Evolutionary conservation across 2,329 filamentous ascomycete species (phyloP).

Genomic region (Colletotrichum kahawae): DNA sequence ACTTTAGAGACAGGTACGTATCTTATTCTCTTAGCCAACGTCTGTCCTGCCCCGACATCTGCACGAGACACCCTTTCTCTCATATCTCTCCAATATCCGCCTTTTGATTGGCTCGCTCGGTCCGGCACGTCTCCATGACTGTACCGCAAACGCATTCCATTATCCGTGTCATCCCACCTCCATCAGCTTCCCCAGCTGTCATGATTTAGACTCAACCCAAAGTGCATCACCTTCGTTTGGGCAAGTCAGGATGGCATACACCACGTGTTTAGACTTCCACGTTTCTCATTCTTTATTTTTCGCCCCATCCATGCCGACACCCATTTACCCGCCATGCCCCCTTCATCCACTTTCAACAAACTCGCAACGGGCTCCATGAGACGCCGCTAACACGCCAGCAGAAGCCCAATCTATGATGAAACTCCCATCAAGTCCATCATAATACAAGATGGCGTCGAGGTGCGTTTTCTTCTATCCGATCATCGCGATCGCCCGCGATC

Average conservation of each 20-base stretch:
- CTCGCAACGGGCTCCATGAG: neutral
- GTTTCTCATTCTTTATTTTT: neutral
- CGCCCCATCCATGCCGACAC: neutral
- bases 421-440: constrained; percentile 24
- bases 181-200: neutral
- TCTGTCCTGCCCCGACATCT: neutral
- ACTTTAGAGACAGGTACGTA: neutral
- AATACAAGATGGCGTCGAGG: constrained; percentile 63
- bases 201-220: constrained; percentile 11
- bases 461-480: constrained; percentile 30
- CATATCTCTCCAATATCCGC: neutral
- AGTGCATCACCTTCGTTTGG: constrained; percentile 20
- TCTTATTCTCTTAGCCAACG: neutral
- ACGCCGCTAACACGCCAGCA: neutral
- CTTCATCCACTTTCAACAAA: neutral
- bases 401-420: constrained; percentile 22
- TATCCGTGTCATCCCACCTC: constrained; percentile 1
- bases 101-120: neutral
- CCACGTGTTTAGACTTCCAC: constrained; percentile 11
- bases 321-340: neutral
- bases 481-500: neutral
- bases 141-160: neutral
- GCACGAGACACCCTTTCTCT: neutral
- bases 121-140: neutral
- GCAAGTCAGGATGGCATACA: constrained; percentile 17